phyloP scores from a whole-genome alignment of 1,284 basidiomycete species.

The Ganoderma lucidum region DNA sequence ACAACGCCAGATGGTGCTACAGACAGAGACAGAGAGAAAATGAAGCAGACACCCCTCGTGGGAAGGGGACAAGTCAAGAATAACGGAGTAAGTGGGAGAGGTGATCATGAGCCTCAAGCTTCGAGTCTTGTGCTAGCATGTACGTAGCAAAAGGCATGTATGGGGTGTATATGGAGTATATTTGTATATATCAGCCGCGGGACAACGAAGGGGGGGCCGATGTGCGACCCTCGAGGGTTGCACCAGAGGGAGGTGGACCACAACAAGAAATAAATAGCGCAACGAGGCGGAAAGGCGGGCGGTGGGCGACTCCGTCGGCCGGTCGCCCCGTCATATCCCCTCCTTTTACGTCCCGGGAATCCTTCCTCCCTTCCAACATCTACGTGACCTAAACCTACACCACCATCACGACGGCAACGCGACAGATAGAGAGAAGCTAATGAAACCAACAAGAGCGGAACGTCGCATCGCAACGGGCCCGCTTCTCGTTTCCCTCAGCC shows the following conservation, averaged over 20 bases:
- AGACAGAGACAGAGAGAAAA: not conserved
- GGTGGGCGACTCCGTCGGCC: not conserved
- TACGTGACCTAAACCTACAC: not conserved
- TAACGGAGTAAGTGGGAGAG: not conserved
- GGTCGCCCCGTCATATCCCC: not conserved
- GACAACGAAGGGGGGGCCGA: not conserved
- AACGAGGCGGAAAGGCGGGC: not conserved
- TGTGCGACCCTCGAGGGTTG: not conserved
- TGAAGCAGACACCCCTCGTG: not conserved
- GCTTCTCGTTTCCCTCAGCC: slow-evolving; percentile 7
- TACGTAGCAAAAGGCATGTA: slow-evolving; percentile 2
- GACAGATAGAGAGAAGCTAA: not conserved
- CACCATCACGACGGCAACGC: not conserved
- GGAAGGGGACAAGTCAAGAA: not conserved
- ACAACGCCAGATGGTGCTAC: slow-evolving; percentile 24
- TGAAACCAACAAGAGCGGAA: not conserved
- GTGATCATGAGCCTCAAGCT: not conserved
- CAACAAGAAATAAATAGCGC: slow-evolving; percentile 13
- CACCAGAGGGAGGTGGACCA: not conserved
- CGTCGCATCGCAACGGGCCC: slow-evolving; percentile 1
- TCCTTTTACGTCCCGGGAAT: slow-evolving; percentile 4
- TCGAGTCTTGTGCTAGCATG: not conserved
- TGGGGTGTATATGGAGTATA: not conserved
- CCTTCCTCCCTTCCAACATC: not conserved
- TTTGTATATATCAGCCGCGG: not conserved